Conservation (phyloP, 768 basidiomycete genomes). For the Pleurotus citrinopileatus region DNA sequence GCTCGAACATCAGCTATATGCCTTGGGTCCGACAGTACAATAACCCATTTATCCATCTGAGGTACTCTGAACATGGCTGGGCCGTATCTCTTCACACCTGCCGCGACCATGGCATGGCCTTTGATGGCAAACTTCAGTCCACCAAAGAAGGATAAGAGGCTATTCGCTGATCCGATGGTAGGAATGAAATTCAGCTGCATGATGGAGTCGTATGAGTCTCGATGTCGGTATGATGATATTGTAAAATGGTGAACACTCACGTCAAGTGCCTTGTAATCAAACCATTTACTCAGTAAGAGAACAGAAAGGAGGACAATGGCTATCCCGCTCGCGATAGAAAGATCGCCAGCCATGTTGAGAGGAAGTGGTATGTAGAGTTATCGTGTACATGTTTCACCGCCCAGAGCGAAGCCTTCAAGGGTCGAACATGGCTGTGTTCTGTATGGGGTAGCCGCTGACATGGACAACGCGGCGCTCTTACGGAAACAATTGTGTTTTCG, state of each 20-base stretch:
- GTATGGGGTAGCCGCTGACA: no score
- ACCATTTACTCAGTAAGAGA: not conserved
- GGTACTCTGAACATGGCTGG: conserved; percentile 24
- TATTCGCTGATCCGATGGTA: conserved; percentile 16
- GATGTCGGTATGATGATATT: not conserved
- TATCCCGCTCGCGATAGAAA: not conserved
- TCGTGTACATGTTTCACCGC: no score
- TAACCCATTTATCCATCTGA: conserved; percentile 24
- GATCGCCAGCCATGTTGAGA: not conserved
- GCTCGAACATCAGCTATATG: conserved; percentile 29
- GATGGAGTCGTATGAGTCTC: not conserved
- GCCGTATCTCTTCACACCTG: conserved; percentile 13
- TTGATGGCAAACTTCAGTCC: conserved; percentile 13
- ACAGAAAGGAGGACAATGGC: not conserved
- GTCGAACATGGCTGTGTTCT: no score
- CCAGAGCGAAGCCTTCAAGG: no score
- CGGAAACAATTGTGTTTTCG: no score
- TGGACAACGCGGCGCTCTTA: no score
- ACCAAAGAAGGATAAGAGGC: conserved; percentile 16
- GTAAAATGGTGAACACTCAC: not conserved
- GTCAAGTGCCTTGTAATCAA: not conserved
- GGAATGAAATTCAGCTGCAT: conserved; percentile 16
- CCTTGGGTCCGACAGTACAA: conserved; percentile 24
- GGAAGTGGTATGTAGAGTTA: not conserved
- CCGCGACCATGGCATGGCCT: conserved; percentile 15